phyloP scores from a whole-genome alignment of 75 land plant genomes.

The Ceratopteris richardii region DNA sequence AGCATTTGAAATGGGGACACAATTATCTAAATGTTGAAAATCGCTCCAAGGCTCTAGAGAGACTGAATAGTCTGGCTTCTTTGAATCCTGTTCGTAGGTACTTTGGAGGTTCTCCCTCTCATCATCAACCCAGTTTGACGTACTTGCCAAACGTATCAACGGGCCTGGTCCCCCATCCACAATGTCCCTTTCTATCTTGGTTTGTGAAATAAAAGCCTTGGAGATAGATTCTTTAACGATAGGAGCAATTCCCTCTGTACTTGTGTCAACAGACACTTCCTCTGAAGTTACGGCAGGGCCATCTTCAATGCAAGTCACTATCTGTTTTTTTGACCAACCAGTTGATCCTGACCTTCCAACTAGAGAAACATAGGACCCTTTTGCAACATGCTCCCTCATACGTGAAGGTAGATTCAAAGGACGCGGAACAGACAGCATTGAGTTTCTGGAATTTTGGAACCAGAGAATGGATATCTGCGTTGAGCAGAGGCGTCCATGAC shows the following conservation, averaged over 20 bases:
- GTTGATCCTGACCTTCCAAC: conserved; percentile 38
- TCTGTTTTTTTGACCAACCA: conserved; percentile 79
- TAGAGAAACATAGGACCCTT: conserved; percentile 38
- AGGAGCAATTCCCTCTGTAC: conserved; percentile 2
- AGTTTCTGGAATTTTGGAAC: conserved; percentile 20
- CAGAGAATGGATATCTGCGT: conserved; percentile 10
- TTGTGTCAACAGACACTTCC: not conserved
- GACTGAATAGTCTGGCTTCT: not conserved
- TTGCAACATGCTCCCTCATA: conserved; percentile 72
- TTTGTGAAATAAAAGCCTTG: conserved; percentile 17
- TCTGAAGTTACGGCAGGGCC: no score
- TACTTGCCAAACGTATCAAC: conserved; percentile 37
- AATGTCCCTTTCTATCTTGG: conserved; percentile 5
- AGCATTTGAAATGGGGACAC: conserved; percentile 5
- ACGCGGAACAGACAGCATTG: conserved; percentile 76
- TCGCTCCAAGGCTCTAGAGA: not conserved
- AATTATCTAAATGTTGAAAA: not conserved
- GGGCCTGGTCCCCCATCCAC: no score
- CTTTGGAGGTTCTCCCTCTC: conserved; percentile 70
- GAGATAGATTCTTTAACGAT: conserved; percentile 12
- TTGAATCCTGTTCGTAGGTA: not conserved
- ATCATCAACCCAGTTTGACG: conserved; percentile 92
- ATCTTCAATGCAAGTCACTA: no score
- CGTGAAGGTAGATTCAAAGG: conserved; percentile 88
- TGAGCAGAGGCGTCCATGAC: no score